Evolutionary conservation across 768 basidiomycete species (phyloP).

Genomic region (Suillus subaureus): DNA sequence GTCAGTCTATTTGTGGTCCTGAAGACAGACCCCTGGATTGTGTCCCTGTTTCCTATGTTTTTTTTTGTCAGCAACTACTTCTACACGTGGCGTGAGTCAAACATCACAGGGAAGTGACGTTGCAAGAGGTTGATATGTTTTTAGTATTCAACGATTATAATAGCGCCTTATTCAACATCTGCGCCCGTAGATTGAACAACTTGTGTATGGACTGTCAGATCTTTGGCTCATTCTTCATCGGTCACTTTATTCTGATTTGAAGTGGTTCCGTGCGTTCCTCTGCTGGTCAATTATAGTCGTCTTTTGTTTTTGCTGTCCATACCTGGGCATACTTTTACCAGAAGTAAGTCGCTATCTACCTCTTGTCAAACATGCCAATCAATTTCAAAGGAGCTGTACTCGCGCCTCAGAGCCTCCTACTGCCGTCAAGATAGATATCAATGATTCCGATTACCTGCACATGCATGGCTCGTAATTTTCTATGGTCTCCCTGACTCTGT

Average conservation of each 20-base stretch:
- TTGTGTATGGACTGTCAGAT: conserved; percentile 79
- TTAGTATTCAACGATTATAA: conserved; percentile 77
- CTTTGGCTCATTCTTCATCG: conserved; percentile 67
- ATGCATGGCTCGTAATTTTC: conserved; percentile 11
- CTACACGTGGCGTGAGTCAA: conserved; percentile 68
- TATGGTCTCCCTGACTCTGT: conserved; percentile 27
- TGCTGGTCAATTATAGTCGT: conserved; percentile 41
- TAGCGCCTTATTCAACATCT: conserved; percentile 69
- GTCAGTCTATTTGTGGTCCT: conserved; percentile 65
- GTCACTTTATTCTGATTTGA: conserved; percentile 40
- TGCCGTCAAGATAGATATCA: conserved; percentile 2
- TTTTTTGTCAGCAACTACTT: conserved; percentile 74
- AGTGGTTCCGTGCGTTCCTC: conserved; percentile 40
- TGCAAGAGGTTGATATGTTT: not conserved
- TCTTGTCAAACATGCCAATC: not conserved
- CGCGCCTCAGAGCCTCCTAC: conserved; percentile 14
- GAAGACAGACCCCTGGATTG: conserved; percentile 63
- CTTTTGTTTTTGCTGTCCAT: conserved; percentile 33
- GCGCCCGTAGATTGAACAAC: conserved; percentile 70
- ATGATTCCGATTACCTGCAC: not conserved
- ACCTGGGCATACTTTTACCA: conserved; percentile 40
- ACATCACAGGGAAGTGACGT: conserved; percentile 10
- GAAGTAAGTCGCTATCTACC: conserved; percentile 25
- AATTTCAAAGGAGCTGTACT: conserved; percentile 5
- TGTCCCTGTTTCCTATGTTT: conserved; percentile 78